These are phyloP conservation scores for Phaeosphaeriaceae sp. DNA, from an alignment of 2,329 filamentous ascomycete genomes.

Conservation along the genomic window DNA sequence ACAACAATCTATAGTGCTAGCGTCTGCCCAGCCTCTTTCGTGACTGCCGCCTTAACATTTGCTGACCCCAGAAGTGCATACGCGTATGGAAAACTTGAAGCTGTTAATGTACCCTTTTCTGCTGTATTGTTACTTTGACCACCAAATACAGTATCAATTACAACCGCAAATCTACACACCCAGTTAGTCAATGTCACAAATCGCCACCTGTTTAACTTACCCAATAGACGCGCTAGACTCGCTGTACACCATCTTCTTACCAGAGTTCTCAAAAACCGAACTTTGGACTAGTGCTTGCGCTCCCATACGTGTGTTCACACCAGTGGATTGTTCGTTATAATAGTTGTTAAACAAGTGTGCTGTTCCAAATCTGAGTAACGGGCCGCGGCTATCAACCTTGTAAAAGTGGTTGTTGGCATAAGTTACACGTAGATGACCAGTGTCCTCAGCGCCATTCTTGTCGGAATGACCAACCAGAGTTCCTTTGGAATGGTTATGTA, in stretches of 20 bases:
- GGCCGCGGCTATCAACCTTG: slow-evolving; percentile 67
- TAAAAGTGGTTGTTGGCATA: slow-evolving; percentile 70
- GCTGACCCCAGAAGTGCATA: slow-evolving; percentile 59
- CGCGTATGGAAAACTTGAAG: slow-evolving; percentile 54
- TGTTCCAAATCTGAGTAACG: slow-evolving; percentile 69
- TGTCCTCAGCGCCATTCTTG: slow-evolving; percentile 54
- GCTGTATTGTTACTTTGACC: slow-evolving; percentile 56
- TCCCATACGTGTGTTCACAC: slow-evolving; percentile 50
- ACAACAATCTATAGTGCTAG: slow-evolving; percentile 11
- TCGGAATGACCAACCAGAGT: slow-evolving; percentile 58
- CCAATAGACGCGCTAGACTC: slow-evolving; percentile 57
- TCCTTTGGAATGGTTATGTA: slow-evolving; percentile 66
- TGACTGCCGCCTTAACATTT: slow-evolving; percentile 55
- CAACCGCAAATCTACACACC: slow-evolving; percentile 48
- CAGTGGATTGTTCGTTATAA: slow-evolving; percentile 41
- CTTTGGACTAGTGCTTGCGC: slow-evolving; percentile 51
- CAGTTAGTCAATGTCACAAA: too few species aligned
- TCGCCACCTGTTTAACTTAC: neutral
- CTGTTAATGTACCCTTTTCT: slow-evolving; percentile 56
- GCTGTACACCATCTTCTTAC: slow-evolving; percentile 63
- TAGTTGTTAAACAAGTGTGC: slow-evolving; percentile 65
- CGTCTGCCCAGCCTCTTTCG: slow-evolving; percentile 32
- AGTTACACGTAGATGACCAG: slow-evolving; percentile 66
- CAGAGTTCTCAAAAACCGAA: slow-evolving; percentile 62
- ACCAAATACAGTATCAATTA: slow-evolving; percentile 51